These are phyloP conservation scores for Ettlia oleoabundans DNA, from an alignment of 139 green algal species.

Conservation along the genomic window DNA sequence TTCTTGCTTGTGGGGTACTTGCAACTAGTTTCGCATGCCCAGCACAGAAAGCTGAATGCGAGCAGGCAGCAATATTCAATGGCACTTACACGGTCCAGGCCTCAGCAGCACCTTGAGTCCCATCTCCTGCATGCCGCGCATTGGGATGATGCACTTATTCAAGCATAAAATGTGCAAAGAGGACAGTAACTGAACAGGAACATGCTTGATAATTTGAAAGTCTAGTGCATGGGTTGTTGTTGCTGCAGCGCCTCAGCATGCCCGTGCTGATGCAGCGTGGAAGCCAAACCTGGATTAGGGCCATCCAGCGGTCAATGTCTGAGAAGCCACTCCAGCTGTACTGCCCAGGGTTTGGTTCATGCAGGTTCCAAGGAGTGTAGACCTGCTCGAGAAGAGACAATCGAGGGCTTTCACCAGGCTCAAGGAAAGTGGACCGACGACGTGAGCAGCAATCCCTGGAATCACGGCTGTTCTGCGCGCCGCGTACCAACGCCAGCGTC, in stretches of 20 bases:
- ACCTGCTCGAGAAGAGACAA: no score
- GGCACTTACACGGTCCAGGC: slow-evolving; percentile 63
- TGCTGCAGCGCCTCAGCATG: no score
- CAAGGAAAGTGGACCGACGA: no score
- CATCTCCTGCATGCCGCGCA: slow-evolving; percentile 27
- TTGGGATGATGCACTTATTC: neutral
- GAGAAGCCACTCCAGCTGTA: slow-evolving; percentile 41
- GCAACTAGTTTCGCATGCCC: no score
- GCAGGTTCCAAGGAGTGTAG: slow-evolving; percentile 72
- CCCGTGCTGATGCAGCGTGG: neutral
- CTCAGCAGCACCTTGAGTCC: slow-evolving; percentile 64
- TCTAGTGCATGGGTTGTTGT: no score
- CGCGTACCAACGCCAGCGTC: no score
- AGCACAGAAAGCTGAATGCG: no score
- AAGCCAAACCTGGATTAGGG: slow-evolving; percentile 27
- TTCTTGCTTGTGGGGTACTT: neutral
- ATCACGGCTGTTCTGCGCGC: no score
- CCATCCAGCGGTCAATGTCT: slow-evolving; percentile 52
- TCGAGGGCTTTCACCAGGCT: neutral
- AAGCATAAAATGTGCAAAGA: neutral
- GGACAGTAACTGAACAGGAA: no score
- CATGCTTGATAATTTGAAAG: no score
- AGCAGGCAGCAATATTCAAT: no score
- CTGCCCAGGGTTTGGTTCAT: slow-evolving; percentile 55
- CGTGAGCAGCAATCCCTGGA: no score